Evolutionary conservation across 208 protist genomes (phyloP).

Genomic region (Trypanosoma avium): DNA sequence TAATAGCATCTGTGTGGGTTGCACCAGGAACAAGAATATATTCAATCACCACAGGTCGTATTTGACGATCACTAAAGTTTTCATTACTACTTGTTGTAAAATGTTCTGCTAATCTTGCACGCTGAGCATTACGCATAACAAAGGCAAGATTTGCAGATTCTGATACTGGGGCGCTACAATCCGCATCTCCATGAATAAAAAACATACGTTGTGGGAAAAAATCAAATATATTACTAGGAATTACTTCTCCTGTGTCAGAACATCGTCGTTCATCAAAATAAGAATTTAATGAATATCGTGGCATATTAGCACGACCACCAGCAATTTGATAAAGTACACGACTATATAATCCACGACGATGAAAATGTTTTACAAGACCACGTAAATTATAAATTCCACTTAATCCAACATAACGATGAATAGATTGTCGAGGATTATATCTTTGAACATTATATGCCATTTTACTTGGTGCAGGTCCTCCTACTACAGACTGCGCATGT

Average conservation of each 20-base stretch:
- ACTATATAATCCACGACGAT: conserved; percentile 59
- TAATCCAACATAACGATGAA: conserved; percentile 79
- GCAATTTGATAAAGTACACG: conserved; percentile 65
- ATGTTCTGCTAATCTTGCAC: conserved; percentile 35
- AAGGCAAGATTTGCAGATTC: conserved; percentile 80
- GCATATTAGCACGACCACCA: conserved; percentile 51
- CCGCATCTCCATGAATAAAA: conserved; percentile 82
- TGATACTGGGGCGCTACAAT: conserved; percentile 70
- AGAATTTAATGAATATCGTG: conserved; percentile 53
- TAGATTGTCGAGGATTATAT: conserved; percentile 83
- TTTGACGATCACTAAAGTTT: conserved; percentile 12
- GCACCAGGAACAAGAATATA: conserved; percentile 69
- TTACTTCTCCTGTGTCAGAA: conserved; percentile 54
- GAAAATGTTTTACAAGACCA: conserved; percentile 59
- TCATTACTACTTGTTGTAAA: conserved; percentile 25
- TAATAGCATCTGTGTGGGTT: conserved; percentile 80
- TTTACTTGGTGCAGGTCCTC: conserved; percentile 33
- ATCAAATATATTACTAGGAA: conserved; percentile 85
- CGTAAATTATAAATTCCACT: conserved; percentile 86
- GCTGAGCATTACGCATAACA: conserved; percentile 63
- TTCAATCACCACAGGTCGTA: conserved; percentile 52
- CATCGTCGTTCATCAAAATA: conserved; percentile 71
- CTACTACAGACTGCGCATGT: conserved; percentile 40
- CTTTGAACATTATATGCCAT: conserved; percentile 80
- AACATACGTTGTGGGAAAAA: conserved; percentile 75